These are phyloP conservation scores for Incumbomyces lentus DNA, from an alignment of 2,329 filamentous ascomycete genomes.

Conservation along the genomic window DNA sequence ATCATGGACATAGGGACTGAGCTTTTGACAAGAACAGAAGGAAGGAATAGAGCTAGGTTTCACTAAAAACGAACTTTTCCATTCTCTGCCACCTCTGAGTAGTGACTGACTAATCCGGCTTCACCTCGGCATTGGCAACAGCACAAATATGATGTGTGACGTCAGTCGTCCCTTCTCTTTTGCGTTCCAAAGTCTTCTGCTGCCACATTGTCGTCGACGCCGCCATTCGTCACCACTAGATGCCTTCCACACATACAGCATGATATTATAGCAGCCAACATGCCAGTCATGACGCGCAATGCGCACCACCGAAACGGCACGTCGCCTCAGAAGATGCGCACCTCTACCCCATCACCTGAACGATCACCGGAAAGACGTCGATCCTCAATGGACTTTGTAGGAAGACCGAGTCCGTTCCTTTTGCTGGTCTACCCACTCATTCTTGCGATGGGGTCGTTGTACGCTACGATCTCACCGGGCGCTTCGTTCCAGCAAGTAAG, in stretches of 20 bases:
- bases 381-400: not conserved
- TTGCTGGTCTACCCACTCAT: conserved; percentile 66
- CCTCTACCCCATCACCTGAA: not conserved
- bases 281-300: conserved; percentile 5
- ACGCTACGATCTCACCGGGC: conserved; percentile 66
- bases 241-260: not conserved
- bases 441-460: conserved; percentile 71
- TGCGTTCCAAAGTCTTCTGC: conserved; percentile 4
- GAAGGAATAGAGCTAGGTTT: too few relatives aligned
- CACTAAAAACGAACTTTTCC: too few relatives aligned
- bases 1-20: too few relatives aligned
- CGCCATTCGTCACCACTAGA: not conserved
- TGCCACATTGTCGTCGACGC: not conserved
- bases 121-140: not conserved
- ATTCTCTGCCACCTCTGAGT: too few relatives aligned
- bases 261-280: conserved; percentile 8
- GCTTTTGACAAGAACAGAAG: too few relatives aligned
- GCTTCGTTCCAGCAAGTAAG: conserved; percentile 28
- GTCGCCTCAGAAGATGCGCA: conserved; percentile 1
- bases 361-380: not conserved
- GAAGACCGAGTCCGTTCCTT: conserved; percentile 17
- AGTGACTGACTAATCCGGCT: not conserved
- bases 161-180: not conserved
- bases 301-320: conserved; percentile 5
- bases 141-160: not conserved